These are phyloP conservation scores for Xylariaceae sp. DNA, from an alignment of 2,329 filamentous ascomycete genomes.

Conservation along the genomic window DNA sequence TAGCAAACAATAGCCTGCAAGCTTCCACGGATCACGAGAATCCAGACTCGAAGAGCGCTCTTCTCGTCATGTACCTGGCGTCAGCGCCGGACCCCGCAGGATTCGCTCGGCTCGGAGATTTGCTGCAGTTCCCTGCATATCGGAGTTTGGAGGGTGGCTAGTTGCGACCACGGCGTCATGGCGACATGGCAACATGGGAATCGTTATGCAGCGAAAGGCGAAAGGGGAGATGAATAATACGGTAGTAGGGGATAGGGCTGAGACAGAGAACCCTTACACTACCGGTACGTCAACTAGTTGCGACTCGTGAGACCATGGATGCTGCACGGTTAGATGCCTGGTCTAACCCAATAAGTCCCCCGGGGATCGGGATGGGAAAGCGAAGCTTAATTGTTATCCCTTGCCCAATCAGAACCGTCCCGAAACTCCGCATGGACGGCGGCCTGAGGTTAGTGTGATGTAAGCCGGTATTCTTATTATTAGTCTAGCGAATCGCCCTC, in stretches of 20 bases:
- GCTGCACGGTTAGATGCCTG: background rate
- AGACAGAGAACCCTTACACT: background rate
- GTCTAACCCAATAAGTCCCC: background rate
- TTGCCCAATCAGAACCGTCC: background rate
- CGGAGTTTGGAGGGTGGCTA: slow-evolving; percentile 8
- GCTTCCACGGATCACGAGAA: slow-evolving; percentile 10
- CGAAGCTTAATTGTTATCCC: slow-evolving; percentile 8
- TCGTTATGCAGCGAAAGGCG: background rate
- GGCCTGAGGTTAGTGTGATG: background rate
- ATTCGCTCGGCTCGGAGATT: slow-evolving; percentile 4
- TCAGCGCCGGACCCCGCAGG: slow-evolving; percentile 13
- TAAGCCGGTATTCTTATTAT: background rate
- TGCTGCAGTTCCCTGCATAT: slow-evolving; percentile 2
- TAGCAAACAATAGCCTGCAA: slow-evolving; percentile 6
- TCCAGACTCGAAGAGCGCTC: background rate
- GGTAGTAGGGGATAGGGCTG: too few species aligned
- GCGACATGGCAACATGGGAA: background rate
- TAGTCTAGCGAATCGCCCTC: background rate
- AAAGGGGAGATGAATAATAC: too few species aligned
- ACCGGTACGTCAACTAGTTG: too few species aligned
- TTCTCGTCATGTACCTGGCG: too few species aligned
- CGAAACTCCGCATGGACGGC: slow-evolving; percentile 1
- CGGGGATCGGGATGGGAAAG: slow-evolving; percentile 1
- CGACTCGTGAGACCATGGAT: too few species aligned
- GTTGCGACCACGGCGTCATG: background rate